Base-by-base conservation (phyloP, 2,329 filamentous ascomycete species). In the Fusarium haematococcum region DNA sequence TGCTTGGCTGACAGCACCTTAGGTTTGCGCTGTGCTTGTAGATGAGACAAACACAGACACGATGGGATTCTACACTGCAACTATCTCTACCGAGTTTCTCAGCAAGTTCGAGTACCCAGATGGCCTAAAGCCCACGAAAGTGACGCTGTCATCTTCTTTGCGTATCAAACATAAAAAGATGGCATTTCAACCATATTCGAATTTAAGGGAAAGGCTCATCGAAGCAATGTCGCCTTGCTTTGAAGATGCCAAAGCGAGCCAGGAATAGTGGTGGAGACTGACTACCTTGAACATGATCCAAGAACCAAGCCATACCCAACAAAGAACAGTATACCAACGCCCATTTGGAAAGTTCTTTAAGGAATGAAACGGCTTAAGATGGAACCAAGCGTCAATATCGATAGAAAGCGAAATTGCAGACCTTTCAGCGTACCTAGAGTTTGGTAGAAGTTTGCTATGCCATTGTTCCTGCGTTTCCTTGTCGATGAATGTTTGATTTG, bases 81-180 rank as follows among this genome's bases (percentile, higher is more conserved):
- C 23, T 16, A 68, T 79, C 20, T 70, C 73, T 1, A 20, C 67
- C 16, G 39, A 67, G 4, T 79, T 77, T 20, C 63, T 79, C 2
- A 65, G 64, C 33, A 78, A 78, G n/a, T 78, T 79, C 18, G 73
- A 76, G 45, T 78, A 68, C 27, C 77, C 77, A 14, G 48, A 67
- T 8, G n/a, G 41, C 7, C 32, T 70, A 11, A 65, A 60, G 27
- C 56, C 64, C 13, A n/a, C 56, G 2, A 56, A 56, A 4, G 41
- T 45, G 1, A 25, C 58, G 1, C 56, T 74, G 14, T 56, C 41
- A 1, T 52, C 45, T 6, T 62, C 50, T 13, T 50, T 78, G 33
- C n/a, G 41, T 5, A 68, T 79, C 18, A 27, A 37, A 8, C 67
- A 63, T 25, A 69, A 30, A 13, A 67, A 65, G 41, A 50, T 79